Evolutionary conservation across 2,329 filamentous ascomycete genomes (phyloP), one percentile per base, ranked within the genome.

Genomic region (Bipolaris bicolor): DNA sequence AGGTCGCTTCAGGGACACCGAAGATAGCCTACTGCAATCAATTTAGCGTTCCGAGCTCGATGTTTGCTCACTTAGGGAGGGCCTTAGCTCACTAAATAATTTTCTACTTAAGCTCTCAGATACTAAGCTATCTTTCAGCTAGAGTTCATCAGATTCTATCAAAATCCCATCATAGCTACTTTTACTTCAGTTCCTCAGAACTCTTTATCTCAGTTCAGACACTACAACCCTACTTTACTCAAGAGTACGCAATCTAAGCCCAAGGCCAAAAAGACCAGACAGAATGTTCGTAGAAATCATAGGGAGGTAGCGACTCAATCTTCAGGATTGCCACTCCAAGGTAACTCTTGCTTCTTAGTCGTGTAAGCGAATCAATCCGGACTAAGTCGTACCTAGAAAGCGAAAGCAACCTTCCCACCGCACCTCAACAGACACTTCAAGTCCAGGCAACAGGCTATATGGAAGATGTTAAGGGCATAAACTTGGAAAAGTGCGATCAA

Each of bases 91-190:
- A 2, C 13, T 33, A 1, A 46, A n/a, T 37, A 3, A 20, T 47
- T 41, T 46, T 37, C 48, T 56, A 56, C 31, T 56, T 51, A 56
- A 56, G 43, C 26, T 43, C 34, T 15, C 18, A 18, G 9, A 29
- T 20, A 41, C n/a, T 9, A 15, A 20, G 24, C 40, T 39, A 2
- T 52, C 9, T 37, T 11, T 56, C 11, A 43, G 20, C 36, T 9
- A 47, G 33, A 56, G 13, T 52, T 41, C 2, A 56, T 56, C 16
- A 56, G 15, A 56, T 56, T 7, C 7, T 43, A 40, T 46, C 2
- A 29, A 11, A 39, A 40, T 46, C 49, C 26, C 7, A 52, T 5
- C 43, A 52, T 52, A 6, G 49, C 49, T 52, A 45, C 40, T 2
- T 52, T 52, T 52, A 52, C 49, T 52, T 52, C 11, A 5, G 40